Base-by-base conservation (phyloP, 495 filamentous ascomycete species). In the Bacidia gigantensis region DNA sequence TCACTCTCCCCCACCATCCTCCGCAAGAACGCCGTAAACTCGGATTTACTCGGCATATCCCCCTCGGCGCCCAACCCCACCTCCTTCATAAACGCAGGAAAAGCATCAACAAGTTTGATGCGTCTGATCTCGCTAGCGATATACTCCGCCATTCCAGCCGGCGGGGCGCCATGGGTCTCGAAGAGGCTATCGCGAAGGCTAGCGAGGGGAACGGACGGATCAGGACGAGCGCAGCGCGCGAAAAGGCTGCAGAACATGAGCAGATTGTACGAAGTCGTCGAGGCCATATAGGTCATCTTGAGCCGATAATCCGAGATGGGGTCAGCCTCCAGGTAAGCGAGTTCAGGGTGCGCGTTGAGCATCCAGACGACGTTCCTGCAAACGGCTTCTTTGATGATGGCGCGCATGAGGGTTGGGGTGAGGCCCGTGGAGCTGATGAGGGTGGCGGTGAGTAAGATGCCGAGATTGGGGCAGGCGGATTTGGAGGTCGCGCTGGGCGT, bases 221-320 rank as follows among this genome's bases (percentile, higher is more conserved):
- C 58, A 5, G 66, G 63, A 22, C 73, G 67, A 26, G 64, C 74
- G 0, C 65, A 69, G 29, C 62, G 64, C 12, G 66, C 66, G 58
- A 77, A 76, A 9, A 77, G 67, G 49, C 70, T 66, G 2, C 67
- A 65, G 61, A 77, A 75, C 72, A 77, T 75, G 22, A 76, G 64
- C 14, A 77, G 65, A 3, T 69, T 64, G 58, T 75, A 77, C 1
- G 70, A 73, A 1, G 70, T 72, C 24, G 63, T 65, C 46, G 63
- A 65, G 10, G 71, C 74, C 14, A 67, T 52, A 49, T 72, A 76
- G 0, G 71, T 74, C 55, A 68, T 65, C 21, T 63, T 46, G 0
- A 77, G 62, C n/a, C 72, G 72, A 54, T 75, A 75, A 0, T 66
- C 50, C 17, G 50, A 52, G 11, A 52, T 44, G 11, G 1, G 18